Evolutionary conservation across 1,284 basidiomycete genomes (phyloP).

Genomic region (Sphaerobolus stellatus): DNA sequence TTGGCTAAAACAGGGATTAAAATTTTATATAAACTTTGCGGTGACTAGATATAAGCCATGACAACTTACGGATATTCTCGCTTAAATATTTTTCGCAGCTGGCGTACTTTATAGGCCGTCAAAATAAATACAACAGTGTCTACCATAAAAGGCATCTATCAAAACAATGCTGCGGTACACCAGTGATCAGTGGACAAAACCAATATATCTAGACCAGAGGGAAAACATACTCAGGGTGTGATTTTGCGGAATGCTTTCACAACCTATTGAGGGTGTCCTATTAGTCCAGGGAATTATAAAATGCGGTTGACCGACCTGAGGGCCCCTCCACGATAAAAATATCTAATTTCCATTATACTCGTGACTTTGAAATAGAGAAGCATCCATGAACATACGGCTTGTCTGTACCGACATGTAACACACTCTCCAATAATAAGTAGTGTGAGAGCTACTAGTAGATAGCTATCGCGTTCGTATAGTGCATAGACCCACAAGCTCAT

Average conservation of each 20-base stretch:
- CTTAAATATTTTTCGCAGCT: background rate
- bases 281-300: background rate
- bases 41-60: background rate
- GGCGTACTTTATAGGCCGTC: background rate
- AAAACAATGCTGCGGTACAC: background rate
- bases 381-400: no score
- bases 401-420: no score
- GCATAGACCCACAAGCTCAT: slow-evolving; percentile 3
- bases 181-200: background rate
- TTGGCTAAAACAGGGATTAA: background rate
- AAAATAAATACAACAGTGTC: background rate
- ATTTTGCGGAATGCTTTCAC: background rate
- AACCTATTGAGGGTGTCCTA: background rate
- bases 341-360: no score
- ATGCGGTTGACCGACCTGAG: background rate
- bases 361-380: no score
- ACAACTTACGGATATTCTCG: background rate
- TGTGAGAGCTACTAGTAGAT: background rate
- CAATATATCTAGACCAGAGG: background rate
- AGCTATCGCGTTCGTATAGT: slow-evolving; percentile 5
- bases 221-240: background rate
- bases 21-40: background rate
- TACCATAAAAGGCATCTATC: background rate
- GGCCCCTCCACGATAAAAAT: no score
- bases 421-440: no score